Evolutionary conservation across 1,284 basidiomycete genomes (phyloP).

Genomic region (Microbotryum silenes-acaulis): DNA sequence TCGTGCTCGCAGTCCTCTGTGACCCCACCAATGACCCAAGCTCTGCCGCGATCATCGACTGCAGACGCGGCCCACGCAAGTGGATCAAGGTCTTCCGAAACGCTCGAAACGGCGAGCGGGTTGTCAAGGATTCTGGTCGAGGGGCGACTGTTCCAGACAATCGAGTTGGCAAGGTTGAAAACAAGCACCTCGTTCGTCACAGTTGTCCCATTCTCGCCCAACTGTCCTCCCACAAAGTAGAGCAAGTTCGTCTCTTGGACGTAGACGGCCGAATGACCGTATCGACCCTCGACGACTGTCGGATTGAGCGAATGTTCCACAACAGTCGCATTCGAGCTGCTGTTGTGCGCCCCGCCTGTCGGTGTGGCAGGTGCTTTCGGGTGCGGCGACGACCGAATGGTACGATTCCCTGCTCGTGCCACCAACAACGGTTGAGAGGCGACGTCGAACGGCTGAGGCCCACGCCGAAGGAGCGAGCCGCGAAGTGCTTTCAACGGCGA

Average conservation of each 20-base stretch:
- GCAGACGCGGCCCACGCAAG: conserved; percentile 33
- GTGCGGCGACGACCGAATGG: no score
- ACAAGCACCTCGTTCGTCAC: conserved; percentile 34
- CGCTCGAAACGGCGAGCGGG: conserved; percentile 18
- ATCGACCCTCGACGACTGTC: conserved; percentile 24
- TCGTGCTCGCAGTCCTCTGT: conserved; percentile 33
- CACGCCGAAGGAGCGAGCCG: no score
- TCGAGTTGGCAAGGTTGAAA: conserved; percentile 30
- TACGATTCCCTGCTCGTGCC: no score
- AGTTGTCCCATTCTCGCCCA: conserved; percentile 20
- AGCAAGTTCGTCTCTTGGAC: conserved; percentile 26
- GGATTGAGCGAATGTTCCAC: conserved; percentile 6
- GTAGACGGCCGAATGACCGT: conserved; percentile 37
- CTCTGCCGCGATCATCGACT: conserved; percentile 14
- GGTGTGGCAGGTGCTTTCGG: no score
- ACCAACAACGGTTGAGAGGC: no score
- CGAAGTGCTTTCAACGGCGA: no score
- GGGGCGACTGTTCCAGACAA: conserved; percentile 22
- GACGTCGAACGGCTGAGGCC: no score
- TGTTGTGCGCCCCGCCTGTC: no score
- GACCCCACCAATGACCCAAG: conserved; percentile 37
- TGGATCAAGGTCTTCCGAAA: conserved; percentile 25
- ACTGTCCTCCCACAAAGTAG: conserved; percentile 37
- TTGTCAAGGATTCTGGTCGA: conserved; percentile 21
- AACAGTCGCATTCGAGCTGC: background rate